phyloP scores from a whole-genome alignment of 2,329 filamentous ascomycete species.

The Claviceps lovelessii region DNA sequence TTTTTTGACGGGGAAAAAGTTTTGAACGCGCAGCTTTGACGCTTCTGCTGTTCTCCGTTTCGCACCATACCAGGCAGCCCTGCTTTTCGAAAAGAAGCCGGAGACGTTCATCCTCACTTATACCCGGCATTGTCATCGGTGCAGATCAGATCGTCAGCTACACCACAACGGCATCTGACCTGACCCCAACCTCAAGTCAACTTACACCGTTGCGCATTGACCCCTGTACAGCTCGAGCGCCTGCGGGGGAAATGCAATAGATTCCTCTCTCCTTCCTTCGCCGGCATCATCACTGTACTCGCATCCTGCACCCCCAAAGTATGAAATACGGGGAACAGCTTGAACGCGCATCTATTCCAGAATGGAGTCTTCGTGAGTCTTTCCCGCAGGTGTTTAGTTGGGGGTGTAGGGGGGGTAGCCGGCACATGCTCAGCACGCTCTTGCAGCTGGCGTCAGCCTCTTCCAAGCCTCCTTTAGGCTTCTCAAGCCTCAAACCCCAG shows the following conservation, averaged over 20 bases:
- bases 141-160: not conserved
- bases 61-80: not conserved
- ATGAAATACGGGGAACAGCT: constrained; percentile 41
- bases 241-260: not conserved
- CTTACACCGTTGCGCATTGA: not conserved
- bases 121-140: not conserved
- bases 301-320: not conserved
- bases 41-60: not conserved
- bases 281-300: not conserved
- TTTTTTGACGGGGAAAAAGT: too few relatives aligned
- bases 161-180: not conserved
- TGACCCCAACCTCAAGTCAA: not conserved
- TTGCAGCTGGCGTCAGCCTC: not conserved
- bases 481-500: not conserved
- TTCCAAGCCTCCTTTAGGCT: not conserved
- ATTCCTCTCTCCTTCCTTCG: not conserved
- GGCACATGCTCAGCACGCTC: not conserved
- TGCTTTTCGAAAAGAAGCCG: not conserved
- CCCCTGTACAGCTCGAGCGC: not conserved
- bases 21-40: not conserved
- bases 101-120: not conserved
- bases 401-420: too few relatives aligned
- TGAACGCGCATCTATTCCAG: constrained; percentile 60
- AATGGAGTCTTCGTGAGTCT: constrained; percentile 61
- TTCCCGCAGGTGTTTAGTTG: not conserved